Percentiles rank a stretch among this genome's conserved stretches.
Evolutionary conservation across 768 basidiomycete species (phyloP).

Genomic region (Pisolithus tinctorius): DNA sequence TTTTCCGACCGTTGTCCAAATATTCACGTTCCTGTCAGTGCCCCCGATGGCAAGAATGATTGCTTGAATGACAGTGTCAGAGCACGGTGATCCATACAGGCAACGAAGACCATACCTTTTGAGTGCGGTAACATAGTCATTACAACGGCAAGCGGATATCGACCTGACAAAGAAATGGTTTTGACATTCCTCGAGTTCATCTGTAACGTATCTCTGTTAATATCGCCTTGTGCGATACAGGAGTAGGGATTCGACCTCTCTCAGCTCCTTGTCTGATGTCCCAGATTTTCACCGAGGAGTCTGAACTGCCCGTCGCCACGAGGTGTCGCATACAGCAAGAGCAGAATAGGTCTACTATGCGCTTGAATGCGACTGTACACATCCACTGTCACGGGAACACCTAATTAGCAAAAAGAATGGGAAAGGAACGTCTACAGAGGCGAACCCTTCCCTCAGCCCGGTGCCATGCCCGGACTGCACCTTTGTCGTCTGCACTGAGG

Average conservation of each 20-base stretch:
- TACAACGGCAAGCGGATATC: conserved; percentile 69
- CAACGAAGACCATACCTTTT: conserved; percentile 39
- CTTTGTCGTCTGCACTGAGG: conserved; percentile 72
- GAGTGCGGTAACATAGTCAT: conserved; percentile 60
- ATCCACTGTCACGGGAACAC: conserved; percentile 47
- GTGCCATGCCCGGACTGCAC: conserved; percentile 60
- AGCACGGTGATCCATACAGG: not conserved
- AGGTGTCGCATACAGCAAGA: conserved; percentile 42
- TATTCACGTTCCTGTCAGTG: conserved; percentile 74
- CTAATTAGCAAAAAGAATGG: conserved; percentile 12
- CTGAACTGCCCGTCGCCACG: conserved; percentile 78
- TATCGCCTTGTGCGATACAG: not conserved
- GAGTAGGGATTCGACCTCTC: conserved; percentile 19
- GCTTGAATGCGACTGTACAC: conserved; percentile 39
- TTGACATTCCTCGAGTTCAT: conserved; percentile 43
- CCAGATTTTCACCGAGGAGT: conserved; percentile 77
- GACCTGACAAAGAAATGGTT: conserved; percentile 54
- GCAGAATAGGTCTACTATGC: conserved; percentile 69
- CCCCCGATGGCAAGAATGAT: conserved; percentile 72
- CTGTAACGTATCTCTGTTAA: conserved; percentile 17
- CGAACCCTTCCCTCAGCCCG: conserved; percentile 24
- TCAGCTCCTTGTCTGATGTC: conserved; percentile 25
- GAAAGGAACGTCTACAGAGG: conserved; percentile 3
- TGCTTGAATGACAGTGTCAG: conserved; percentile 27
- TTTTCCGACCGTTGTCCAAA: conserved; percentile 68